These are phyloP conservation scores for Blastosporella zonata DNA, from an alignment of 1,284 basidiomycete genomes.

Conservation along the genomic window DNA sequence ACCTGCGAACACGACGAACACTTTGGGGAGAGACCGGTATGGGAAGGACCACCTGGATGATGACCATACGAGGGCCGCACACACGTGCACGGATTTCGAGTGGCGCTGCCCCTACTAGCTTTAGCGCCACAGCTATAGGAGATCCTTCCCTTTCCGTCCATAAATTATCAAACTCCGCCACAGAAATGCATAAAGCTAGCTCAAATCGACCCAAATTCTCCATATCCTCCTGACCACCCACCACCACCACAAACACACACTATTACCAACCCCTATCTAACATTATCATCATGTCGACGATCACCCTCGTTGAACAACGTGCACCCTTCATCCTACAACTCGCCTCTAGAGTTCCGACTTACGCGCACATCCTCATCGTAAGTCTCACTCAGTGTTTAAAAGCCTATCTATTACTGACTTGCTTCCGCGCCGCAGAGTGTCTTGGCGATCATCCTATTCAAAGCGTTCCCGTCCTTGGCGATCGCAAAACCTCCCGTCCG, in stretches of 20 bases:
- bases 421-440: slow-evolving; percentile 4
- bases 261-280: neutral
- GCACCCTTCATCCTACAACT: slow-evolving; percentile 3
- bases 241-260: neutral
- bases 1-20: no score
- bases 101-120: no score
- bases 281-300: neutral
- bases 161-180: slow-evolving; percentile 4
- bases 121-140: neutral
- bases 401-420: neutral
- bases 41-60: no score
- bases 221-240: neutral
- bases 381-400: neutral
- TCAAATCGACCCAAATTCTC: neutral
- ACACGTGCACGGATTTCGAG: no score
- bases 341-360: slow-evolving; percentile 1
- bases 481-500: neutral
- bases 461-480: neutral
- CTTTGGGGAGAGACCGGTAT: no score
- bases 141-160: neutral
- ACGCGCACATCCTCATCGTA: slow-evolving; percentile 2
- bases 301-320: slow-evolving; percentile 1
- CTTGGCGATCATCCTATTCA: slow-evolving; percentile 1
- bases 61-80: no score
- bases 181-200: slow-evolving; percentile 2